Evolutionary conservation across 164 flowering plant species (phyloP).

Genomic region (Magnolia sinica): DNA sequence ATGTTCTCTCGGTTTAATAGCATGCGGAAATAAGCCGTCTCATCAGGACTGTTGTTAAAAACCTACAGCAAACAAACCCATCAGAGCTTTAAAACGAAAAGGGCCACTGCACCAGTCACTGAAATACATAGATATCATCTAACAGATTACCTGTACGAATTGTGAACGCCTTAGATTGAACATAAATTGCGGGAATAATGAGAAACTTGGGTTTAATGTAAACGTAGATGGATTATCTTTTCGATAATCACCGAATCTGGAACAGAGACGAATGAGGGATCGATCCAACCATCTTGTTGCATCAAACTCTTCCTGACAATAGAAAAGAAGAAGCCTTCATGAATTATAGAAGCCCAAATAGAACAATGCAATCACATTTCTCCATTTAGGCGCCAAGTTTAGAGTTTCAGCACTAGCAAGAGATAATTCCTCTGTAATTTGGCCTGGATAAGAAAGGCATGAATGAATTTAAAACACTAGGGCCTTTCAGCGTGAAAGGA

Average conservation of each 20-base stretch:
- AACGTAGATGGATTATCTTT: slow-evolving; percentile 96
- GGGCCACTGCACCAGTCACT: neutral
- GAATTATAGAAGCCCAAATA: no score
- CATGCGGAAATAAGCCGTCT: slow-evolving; percentile 96
- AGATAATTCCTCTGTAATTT: no score
- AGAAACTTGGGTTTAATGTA: slow-evolving; percentile 73
- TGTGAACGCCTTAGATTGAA: slow-evolving; percentile 94
- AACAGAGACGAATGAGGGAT: slow-evolving; percentile 81
- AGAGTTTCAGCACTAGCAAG: no score
- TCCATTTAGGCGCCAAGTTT: no score
- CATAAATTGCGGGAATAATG: slow-evolving; percentile 93
- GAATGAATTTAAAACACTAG: no score
- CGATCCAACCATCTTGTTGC: slow-evolving; percentile 96
- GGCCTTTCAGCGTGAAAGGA: no score
- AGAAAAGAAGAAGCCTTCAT: neutral
- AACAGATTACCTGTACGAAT: slow-evolving; percentile 82
- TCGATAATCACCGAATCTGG: slow-evolving; percentile 91
- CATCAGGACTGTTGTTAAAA: slow-evolving; percentile 98
- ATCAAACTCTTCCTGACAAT: slow-evolving; percentile 83
- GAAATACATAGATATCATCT: neutral
- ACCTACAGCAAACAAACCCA: slow-evolving; percentile 46
- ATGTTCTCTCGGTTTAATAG: slow-evolving; percentile 77
- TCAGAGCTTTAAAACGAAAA: neutral
- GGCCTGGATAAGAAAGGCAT: no score
- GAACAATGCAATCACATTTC: no score